Base-by-base conservation (phyloP, 2,329 filamentous ascomycete species). In the Claviceps quebecensis region DNA sequence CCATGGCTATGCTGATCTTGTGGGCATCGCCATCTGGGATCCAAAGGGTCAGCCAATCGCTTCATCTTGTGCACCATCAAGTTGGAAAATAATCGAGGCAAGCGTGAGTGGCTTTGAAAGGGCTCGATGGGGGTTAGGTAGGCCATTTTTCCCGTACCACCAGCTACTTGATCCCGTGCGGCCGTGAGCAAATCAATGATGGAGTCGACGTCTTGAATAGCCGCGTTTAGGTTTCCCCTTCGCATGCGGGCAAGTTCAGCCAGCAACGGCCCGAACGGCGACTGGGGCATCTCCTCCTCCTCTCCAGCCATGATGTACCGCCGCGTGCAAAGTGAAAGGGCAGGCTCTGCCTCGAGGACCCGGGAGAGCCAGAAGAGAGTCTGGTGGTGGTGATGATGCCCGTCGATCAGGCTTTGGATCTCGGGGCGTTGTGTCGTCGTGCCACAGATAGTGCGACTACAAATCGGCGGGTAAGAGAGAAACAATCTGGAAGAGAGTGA, bases 141-240 rank as follows among this genome's bases (percentile, higher is more conserved):
- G 17, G 34, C 29, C 17, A 16, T 16, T 7, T 14, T 9, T 39
- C 41, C 40, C 70, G 54, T 67, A 88, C 88, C 82, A 59, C 76
- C 71, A 56, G 83, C 82, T 54, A 96, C 84, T 57, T 80, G 74
- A 56, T 87, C 81, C 52, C 88, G 78, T 40, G 90, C 87, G 47
- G 75, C 74, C 56, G 80, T 77, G 29, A 98, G 79, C 52, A 87
- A 69, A 55, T 88, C 79, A 58, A 98, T 88, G 40, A 90, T 84
- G 54, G 80, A 78, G 64, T 97, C 88, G 17, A 95, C 85, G 74
- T 94, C 83, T 37, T 80, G 71, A 53, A 95, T 81, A 40, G 83
- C 83, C 52, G 84, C 78, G 4, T 77, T 77, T 45, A 90, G 77
- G 36, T 82, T 79, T 56, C 78, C 81, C 63, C 77, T 81, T 60